Conservation (phyloP, 2,329 filamentous ascomycete genomes). For the Neoarthrinium moseri region DNA sequence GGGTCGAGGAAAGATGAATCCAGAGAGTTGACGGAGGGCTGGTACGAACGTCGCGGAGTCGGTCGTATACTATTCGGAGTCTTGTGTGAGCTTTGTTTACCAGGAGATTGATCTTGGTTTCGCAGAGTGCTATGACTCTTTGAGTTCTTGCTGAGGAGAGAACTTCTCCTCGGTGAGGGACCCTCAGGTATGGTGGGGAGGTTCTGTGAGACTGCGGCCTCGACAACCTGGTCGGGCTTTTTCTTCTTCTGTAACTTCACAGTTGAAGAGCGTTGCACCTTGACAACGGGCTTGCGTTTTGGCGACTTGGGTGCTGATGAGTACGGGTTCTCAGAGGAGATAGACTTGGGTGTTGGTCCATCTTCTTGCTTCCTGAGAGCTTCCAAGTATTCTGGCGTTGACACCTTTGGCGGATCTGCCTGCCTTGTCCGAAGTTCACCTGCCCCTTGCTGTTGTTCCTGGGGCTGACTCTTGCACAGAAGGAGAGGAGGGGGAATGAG, state of each 20-base stretch:
- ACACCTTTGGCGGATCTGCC: conserved; percentile 23
- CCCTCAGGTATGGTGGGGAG: conserved; percentile 54
- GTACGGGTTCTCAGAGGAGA: conserved; percentile 6
- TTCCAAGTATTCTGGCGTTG: conserved; percentile 33
- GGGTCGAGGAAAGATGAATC: conserved; percentile 55
- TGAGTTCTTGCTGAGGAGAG: conserved; percentile 28
- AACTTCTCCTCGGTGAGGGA: conserved; percentile 40
- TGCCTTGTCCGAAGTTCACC: too few species aligned
- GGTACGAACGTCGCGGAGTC: conserved; percentile 45
- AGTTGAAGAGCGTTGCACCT: conserved; percentile 28
- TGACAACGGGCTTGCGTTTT: conserved; percentile 19
- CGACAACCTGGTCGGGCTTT: conserved; percentile 24
- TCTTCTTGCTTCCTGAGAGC: conserved; percentile 38
- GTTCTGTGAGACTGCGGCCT: conserved; percentile 33
- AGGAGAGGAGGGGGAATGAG: conserved; percentile 23
- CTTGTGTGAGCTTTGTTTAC: conserved; percentile 39
- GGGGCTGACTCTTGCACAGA: conserved; percentile 17
- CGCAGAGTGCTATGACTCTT: conserved; percentile 14
- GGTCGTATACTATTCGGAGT: conserved; percentile 42
- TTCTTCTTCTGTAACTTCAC: conserved; percentile 51
- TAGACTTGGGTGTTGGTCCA: conserved; percentile 22
- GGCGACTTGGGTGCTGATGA: conserved; percentile 15
- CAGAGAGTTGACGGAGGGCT: conserved; percentile 50
- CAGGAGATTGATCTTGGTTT: conserved; percentile 13
- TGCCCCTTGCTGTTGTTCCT: conserved; percentile 12